phyloP scores from a whole-genome alignment of 1,284 basidiomycete species.

The Ustilago hordei region DNA sequence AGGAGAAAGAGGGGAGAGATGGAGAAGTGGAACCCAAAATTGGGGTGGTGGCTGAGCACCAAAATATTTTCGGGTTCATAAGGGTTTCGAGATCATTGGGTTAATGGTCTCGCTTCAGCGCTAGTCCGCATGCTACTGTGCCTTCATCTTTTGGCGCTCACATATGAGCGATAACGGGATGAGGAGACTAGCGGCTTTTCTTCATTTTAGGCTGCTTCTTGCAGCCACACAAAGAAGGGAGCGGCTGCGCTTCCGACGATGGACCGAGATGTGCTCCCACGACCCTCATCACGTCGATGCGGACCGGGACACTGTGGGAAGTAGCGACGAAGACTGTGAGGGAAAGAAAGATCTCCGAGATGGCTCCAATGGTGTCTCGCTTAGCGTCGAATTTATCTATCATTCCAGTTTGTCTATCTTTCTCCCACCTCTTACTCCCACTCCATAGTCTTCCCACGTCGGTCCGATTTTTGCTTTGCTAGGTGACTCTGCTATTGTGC shows the following conservation, averaged over 20 bases:
- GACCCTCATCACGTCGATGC: not conserved
- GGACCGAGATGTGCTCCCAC: not conserved
- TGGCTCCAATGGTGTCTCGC: slow-evolving; percentile 9
- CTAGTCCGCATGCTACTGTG: slow-evolving; percentile 7
- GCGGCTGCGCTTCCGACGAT: slow-evolving; percentile 8
- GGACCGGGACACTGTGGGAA: not conserved
- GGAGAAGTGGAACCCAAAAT: not conserved
- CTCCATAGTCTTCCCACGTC: not conserved
- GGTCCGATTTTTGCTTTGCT: not conserved
- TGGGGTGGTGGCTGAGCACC: slow-evolving; percentile 4
- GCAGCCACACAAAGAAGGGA: not conserved
- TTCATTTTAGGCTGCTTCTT: not conserved
- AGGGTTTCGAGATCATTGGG: not conserved
- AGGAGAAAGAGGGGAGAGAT: not conserved
- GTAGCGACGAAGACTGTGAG: not conserved
- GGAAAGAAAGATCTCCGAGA: not conserved
- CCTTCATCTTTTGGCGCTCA: slow-evolving; percentile 3
- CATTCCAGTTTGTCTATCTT: not conserved
- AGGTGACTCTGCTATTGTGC: not conserved
- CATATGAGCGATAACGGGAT: not conserved
- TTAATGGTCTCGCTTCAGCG: slow-evolving; percentile 16
- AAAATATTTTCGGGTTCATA: not conserved
- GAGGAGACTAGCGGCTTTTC: not conserved
- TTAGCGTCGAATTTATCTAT: slow-evolving; percentile 5
- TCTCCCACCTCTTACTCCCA: not conserved